Evolutionary conservation across 192 early-diverging fungal species (phyloP), one percentile per base, ranked within the genome.

Genomic region (Backusella circina): DNA sequence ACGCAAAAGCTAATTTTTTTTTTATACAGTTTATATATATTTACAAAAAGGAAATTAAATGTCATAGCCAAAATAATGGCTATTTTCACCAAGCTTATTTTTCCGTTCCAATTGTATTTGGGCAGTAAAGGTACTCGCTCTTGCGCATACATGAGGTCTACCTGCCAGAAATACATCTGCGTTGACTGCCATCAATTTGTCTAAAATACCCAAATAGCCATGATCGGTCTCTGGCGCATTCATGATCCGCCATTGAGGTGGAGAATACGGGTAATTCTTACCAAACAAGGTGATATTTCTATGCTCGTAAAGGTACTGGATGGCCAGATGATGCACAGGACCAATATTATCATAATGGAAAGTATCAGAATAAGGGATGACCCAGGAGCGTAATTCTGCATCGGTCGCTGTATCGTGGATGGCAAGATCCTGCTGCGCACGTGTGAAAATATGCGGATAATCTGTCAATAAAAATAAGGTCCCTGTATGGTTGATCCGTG

Each of bases 381-480:
- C 26, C 12, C 64, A 73, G n/a, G 81, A 71, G 6, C 54, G 23
- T 7, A 39, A 18, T 32, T 61, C 31, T 21, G 33, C 66, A 23
- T 76, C 18, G 23, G 65, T 75, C 5, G 21, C 30, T 10, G 51
- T 66, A 5, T 6, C 35, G 9, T 6, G n/a, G 16, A 75, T 75
- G 9, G 67, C 74, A 69, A 23, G 26, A 13, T 75, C 30, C 8
- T 69, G 38, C 3, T 37, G 66, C 5, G 18, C 21, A 31, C 32
- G 32, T 44, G 18, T 26, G 26, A 83, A 57, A 23, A 74, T 37
- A 36, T 79, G 71, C 28, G 81, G 81, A 65, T 83, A 83, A 57
- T 83, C 81, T 9, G 81, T 83, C 10, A 79, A 41, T 13, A 79
- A 54, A 73, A 77, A 79, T 4, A 83, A 13, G 35, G 75, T 51